Base-by-base conservation (phyloP, 805 yeast genomes). In the Yamadazyma olivae region DNA sequence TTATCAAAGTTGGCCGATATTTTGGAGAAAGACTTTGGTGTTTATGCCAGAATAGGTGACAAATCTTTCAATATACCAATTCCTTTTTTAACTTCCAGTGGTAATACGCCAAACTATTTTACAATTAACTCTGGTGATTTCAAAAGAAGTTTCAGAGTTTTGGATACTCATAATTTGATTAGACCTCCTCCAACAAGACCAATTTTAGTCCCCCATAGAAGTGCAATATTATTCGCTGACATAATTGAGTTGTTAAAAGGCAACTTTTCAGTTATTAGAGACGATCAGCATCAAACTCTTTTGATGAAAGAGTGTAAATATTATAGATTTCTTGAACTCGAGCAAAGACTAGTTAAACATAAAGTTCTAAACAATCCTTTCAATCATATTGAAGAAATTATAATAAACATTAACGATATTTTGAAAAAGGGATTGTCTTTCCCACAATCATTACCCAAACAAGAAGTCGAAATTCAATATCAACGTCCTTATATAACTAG, bases 151-250 rank as follows among this genome's bases (percentile, higher is more conserved):
- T 46, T 48, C 12, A 38, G 47, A 3, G 37, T 51, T 1, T 67
- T 72, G 17, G 63, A 65, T 14, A 45, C 66, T 8, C 13, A 18
- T 16, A 65, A 71, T 24, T 57, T 81, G 46, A 57, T 83, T 3
- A 61, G 96, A 25, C 96, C 96, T 1, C 95, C 95, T 3, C 87
- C 93, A 1, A 73, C 77, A 39, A 70, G 76, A 7, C 83, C 85
- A 0, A 66, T 80, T 3, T 65, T 70, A 1, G 71, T 71, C 3
- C 59, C 73, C 3, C 59, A 70, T 23, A 64, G 88, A 42, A 73
- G 81, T 2, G 71, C 82, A 0, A 54, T 50, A 15, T 53, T 77
- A 36, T 88, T 81, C 53, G 62, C 53, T 14, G 81, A 76, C 30
- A 49, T 89, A 18, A 36, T 89, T 30, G 65, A 67, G 17, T 51